Evolutionary conservation across 2,329 filamentous ascomycete species (phyloP), one percentile per base, ranked within the genome.

Genomic region (Hypoxylon sp.): DNA sequence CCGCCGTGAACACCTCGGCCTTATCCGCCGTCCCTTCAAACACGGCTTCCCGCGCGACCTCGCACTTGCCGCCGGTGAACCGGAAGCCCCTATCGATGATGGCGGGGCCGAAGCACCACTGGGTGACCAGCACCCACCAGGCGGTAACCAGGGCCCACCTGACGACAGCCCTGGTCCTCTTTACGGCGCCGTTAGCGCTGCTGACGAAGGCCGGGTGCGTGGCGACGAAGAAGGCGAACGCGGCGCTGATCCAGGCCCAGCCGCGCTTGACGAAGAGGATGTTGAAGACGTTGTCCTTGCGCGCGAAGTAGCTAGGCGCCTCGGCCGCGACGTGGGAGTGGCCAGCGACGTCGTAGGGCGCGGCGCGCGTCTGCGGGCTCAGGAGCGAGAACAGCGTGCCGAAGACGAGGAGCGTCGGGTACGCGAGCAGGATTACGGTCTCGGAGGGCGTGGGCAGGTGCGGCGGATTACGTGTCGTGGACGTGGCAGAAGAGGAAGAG

Each of bases 61-160:
- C 89, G 79, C 96, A 99, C 75, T 87, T 88, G 0, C 96, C 96
- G 2, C 96, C 96, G 0, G 93, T 97, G 79, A 93, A 87, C n/a
- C 89, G 85, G 79, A 98, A 99, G 2, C 92, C 89, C 62, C 94
- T 91, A 79, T 99, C 96, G 74, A 98, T 95, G 53, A 99, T 84
- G 19, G 94, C 86, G 1, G 96, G 90, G 0, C 96, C 96, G 75
- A 99, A 98, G 80, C 90, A 98, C 96, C 96, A 98, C 83, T 98
- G 96, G 71, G 96, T 99, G 17, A 96, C 90, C 42, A 93, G 82
- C 46, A 93, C 84, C 96, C 96, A 99, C 80, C 90, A 91, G 1
- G 81, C 75, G 7, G 96, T 98, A 0, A 93, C 88, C 7, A 91
- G 81, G 0, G 72, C 83, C 85, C 93, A 99, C 52, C 96, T 87